phyloP scores from a whole-genome alignment of 805 yeast genomes.

The Candida corydali region DNA sequence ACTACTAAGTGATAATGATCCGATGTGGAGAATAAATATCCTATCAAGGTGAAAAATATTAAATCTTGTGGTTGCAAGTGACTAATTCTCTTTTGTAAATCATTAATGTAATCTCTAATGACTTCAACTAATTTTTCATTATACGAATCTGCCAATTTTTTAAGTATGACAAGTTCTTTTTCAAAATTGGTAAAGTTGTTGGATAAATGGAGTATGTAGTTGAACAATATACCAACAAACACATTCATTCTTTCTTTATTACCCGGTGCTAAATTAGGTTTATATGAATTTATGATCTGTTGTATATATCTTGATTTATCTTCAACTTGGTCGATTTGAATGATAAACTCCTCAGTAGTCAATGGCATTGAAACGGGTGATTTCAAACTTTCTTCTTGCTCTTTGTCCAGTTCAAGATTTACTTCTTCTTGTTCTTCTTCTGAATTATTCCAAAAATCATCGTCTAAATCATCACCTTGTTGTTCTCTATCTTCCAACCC shows the following conservation, averaged over 20 bases:
- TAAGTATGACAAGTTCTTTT: constrained; percentile 43
- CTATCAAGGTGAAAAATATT: constrained; percentile 65
- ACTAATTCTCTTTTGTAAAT: constrained; percentile 51
- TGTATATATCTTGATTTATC: constrained; percentile 45
- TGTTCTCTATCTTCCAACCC: constrained; percentile 54
- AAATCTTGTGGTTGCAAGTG: constrained; percentile 42
- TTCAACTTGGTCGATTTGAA: constrained; percentile 23
- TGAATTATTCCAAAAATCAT: constrained; percentile 65
- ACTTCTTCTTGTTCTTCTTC: constrained; percentile 44
- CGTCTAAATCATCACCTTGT: constrained; percentile 66
- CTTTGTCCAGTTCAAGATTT: constrained; percentile 27
- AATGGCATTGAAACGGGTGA: constrained; percentile 24
- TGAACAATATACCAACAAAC: constrained; percentile 60
- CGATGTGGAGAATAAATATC: constrained; percentile 83
- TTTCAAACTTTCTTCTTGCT: constrained; percentile 1
- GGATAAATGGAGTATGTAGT: constrained; percentile 50
- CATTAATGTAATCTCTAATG: constrained; percentile 53
- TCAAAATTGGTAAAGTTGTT: constrained; percentile 32
- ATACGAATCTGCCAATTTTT: constrained; percentile 60
- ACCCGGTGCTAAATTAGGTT: constrained; percentile 77
- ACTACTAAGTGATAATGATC: constrained; percentile 92
- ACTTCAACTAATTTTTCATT: constrained; percentile 59
- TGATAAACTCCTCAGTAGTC: constrained; percentile 26
- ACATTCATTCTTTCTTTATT: constrained; percentile 69
- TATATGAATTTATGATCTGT: constrained; percentile 55